Evolutionary conservation across 2,329 filamentous ascomycete genomes (phyloP).

Genomic region (Fusarium proliferatum): DNA sequence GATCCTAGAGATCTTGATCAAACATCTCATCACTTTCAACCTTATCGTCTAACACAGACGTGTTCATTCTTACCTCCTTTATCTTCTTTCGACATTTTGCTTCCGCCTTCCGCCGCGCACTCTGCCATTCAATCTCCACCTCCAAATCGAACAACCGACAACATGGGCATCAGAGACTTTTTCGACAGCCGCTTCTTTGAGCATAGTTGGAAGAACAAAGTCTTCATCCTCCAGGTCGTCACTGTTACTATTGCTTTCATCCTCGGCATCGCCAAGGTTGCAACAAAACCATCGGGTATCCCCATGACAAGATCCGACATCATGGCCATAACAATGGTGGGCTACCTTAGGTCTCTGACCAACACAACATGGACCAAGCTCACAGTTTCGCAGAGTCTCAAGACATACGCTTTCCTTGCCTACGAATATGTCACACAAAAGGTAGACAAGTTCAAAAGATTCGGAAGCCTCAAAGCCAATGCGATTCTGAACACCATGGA

Average conservation of each 20-base stretch:
- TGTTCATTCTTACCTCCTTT: too few relatives aligned
- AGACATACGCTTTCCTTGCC: slow-evolving; percentile 16
- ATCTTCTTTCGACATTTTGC: rapidly evolving
- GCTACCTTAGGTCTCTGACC: rapidly evolving
- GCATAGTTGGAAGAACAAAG: slow-evolving; percentile 22
- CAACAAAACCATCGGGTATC: slow-evolving; percentile 18
- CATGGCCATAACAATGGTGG: slow-evolving; percentile 36
- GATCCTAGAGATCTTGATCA: not conserved
- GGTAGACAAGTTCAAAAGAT: slow-evolving; percentile 38
- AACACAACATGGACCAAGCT: rapidly evolving
- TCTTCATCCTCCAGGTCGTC: not conserved
- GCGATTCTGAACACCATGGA: slow-evolving; percentile 42
- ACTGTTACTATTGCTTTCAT: slow-evolving; percentile 1
- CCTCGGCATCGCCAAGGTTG: slow-evolving; percentile 22
- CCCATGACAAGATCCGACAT: slow-evolving; percentile 30
- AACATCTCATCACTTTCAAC: too few relatives aligned
- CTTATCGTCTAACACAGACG: too few relatives aligned
- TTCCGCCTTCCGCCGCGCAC: not conserved
- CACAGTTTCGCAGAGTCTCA: not conserved
- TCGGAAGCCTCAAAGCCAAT: slow-evolving; percentile 40
- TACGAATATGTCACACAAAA: slow-evolving; percentile 43
- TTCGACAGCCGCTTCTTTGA: slow-evolving; percentile 30
- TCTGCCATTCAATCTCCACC: not conserved
- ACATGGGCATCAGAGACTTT: slow-evolving; percentile 20
- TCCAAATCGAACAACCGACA: rapidly evolving